Evolutionary conservation across 495 filamentous ascomycete genomes (phyloP), one percentile per base, ranked within the genome.

Genomic region (Podospora sp.): DNA sequence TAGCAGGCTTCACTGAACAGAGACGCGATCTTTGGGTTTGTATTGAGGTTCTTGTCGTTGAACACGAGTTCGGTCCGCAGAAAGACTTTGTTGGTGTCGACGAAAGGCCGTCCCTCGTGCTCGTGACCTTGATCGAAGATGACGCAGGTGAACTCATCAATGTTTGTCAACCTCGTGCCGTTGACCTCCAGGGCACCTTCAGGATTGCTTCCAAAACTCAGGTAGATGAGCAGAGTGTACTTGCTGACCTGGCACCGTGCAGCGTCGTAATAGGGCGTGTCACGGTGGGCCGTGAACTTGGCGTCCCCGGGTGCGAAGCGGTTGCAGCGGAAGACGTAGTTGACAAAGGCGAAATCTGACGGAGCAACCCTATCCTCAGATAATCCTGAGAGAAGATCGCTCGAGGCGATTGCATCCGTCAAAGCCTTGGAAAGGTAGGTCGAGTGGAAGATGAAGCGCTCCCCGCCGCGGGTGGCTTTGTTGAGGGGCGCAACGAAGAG

Each of bases 381-480:
- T 20, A 59, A 46, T 6, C 9, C 24, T 12, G 24, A 12, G 7
- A 63, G 49, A 36, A 63, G 4, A 22, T 18, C 25, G 22, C 46
- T 52, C 12, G 49, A 20, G 22, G 22, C 14, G 61, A 63, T 22
- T 0, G 61, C 4, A 6, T 16, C 11, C 0, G 61, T 63, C 12
- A 63, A 21, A 8, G 61, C 61, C 24, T 36, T 33, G 25, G 61
- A 63, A 25, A 63, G 61, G 24, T 27, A 27, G 5, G 61, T 2
- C 22, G 61, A 63, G 26, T 29, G 25, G 61, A 63, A 63, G 25
- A 63, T 63, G 61, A 52, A 63, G n/a, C 61, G 61, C 18, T 33
- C 49, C 9, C 61, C 61, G 6, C 61, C 61, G 0, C 61, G 61
- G 25, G 16, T 21, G 22, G 25, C 22, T 51, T 51, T 51, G 49